Evolutionary conservation across 1,284 basidiomycete species (phyloP), one percentile per base, ranked within the genome.

Genomic region (Malassezia obtusa): DNA sequence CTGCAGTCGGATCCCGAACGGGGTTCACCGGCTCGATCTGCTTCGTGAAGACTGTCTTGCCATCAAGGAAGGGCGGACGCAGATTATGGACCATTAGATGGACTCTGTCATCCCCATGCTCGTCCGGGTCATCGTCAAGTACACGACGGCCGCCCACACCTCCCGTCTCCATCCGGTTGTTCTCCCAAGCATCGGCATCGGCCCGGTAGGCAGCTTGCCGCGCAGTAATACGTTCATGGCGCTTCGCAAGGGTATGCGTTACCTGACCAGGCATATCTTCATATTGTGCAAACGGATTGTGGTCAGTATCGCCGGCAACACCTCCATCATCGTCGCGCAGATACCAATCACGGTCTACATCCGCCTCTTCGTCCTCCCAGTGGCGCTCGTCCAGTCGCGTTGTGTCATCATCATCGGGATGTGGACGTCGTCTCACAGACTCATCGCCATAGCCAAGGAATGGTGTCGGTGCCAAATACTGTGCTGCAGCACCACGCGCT

Each of bases 161-260:
- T 12, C 91, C 95, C 0, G 87, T 89, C 11, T 90, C 80, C 84
- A 99, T 89, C 68, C 91, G 86, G 68, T 98, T 96, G 7, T 86
- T 87, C 78, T 98, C 94, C 94, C 94, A 99, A 1, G 92, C 78
- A 64, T 99, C 92, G 63, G 91, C 92, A 73, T 99, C 94, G 21
- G 88, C 88, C 64, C 95, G 95, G 49, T 68, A 65, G 30, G 66
- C 63, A 19, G 71, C 68, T 59, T 75, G 71, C 3, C 64, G 61
- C 9, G 70, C 72, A 0, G 71, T 67, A 41, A 80, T 45, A 36
- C 62, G 63, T 38, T 69, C 50, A 22, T 63, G 58, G 19, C 61
- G 60, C 9, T 55, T 52, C 4, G 58, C 54, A 9, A 66, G 33
- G 10, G 57, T 49, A 9, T 61, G 49, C 7, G 58, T 39, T 17